Percentiles rank a stretch among this genome's conserved stretches.
phyloP scores from a whole-genome alignment of 345 rosid species.

The Adansonia digitata region DNA sequence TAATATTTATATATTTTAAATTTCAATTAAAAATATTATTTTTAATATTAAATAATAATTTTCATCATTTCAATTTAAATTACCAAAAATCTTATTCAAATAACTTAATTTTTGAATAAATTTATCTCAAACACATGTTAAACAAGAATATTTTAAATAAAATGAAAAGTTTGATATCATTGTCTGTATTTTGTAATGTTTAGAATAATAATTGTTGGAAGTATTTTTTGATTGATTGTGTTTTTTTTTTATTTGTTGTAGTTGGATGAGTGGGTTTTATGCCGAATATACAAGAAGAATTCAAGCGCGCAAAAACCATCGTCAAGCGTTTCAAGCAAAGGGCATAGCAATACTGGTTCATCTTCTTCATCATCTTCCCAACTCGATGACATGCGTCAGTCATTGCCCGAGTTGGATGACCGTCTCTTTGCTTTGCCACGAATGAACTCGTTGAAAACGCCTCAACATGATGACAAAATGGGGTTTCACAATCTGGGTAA shows the following conservation, averaged over 20 bases:
- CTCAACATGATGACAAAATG: slow-evolving; percentile 42
- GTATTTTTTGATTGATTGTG: not conserved
- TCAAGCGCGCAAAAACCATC: slow-evolving; percentile 48
- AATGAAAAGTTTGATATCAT: no score
- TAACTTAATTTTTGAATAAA: no score
- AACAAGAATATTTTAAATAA: no score
- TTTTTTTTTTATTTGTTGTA: slow-evolving; percentile 10
- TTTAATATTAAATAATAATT: no score
- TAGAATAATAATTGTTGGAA: not conserved
- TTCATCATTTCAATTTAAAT: no score
- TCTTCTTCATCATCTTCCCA: slow-evolving; percentile 71
- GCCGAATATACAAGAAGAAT: slow-evolving; percentile 85
- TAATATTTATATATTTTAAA: no score
- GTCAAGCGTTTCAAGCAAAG: slow-evolving; percentile 43
- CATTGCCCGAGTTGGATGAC: slow-evolving; percentile 59
- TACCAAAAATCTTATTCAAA: no score
- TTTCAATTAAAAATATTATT: no score
- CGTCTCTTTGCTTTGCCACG: slow-evolving; percentile 43
- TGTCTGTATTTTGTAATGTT: no score
- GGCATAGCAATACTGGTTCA: slow-evolving; percentile 54
- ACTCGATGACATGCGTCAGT: slow-evolving; percentile 66
- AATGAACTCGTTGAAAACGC: slow-evolving; percentile 42
- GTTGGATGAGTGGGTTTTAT: slow-evolving; percentile 97
- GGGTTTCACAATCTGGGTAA: slow-evolving; percentile 33
- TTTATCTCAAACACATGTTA: no score